These are phyloP conservation scores for Meredithiella fracta DNA, from an alignment of 2,329 filamentous ascomycete species.

Conservation along the genomic window DNA sequence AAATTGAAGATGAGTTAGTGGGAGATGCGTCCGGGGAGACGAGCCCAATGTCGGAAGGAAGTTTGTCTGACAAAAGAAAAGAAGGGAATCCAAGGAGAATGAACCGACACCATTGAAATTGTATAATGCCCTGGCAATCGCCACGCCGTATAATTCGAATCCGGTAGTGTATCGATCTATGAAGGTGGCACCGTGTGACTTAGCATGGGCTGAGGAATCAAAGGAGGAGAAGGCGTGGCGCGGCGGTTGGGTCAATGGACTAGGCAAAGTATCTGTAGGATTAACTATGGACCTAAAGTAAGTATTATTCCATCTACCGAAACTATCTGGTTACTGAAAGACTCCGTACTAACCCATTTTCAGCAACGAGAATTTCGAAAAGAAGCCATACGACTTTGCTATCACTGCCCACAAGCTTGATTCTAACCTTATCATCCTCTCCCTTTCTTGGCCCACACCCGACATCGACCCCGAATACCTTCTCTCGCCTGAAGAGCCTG, in stretches of 20 bases:
- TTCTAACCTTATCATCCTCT: conserved; percentile 49
- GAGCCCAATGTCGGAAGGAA: no score
- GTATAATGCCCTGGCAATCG: no score
- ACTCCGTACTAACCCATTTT: neutral
- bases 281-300: conserved; percentile 43
- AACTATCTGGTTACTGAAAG: no score
- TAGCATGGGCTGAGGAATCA: conserved; percentile 42
- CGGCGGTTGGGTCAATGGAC: conserved; percentile 23
- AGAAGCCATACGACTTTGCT: conserved; percentile 21
- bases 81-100: no score
- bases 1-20: no score
- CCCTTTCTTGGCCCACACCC: conserved; percentile 61
- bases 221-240: conserved; percentile 26
- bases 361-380: conserved; percentile 13
- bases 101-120: no score
- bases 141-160: conserved; percentile 36
- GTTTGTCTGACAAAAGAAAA: no score
- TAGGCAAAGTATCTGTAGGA: conserved; percentile 34
- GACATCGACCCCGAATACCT: conserved; percentile 31
- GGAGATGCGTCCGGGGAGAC: no score
- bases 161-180: conserved; percentile 36
- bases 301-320: no score
- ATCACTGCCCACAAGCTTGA: conserved; percentile 38
- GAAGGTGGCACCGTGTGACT: conserved; percentile 42
- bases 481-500: conserved; percentile 39